Conservation (phyloP, 2,329 filamentous ascomycete genomes). For the Talaromyces sp. region DNA sequence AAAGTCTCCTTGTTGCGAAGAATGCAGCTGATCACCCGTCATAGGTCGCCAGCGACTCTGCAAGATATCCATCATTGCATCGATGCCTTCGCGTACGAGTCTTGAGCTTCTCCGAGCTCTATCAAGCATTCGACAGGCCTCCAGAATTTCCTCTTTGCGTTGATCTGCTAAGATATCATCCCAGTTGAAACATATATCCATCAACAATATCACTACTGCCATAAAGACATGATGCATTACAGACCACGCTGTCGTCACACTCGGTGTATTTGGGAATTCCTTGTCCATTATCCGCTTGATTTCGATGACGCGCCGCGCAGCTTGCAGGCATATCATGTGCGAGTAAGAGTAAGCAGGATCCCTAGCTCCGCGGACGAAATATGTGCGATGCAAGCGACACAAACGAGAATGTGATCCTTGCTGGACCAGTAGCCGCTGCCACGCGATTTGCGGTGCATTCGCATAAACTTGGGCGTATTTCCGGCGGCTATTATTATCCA, state of each 20-base stretch:
- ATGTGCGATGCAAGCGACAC: constrained; percentile 40
- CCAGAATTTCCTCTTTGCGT: constrained; percentile 35
- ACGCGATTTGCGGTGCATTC: constrained; percentile 29
- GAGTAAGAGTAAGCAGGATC: constrained; percentile 39
- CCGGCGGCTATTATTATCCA: constrained; percentile 30
- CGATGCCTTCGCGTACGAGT: constrained; percentile 32
- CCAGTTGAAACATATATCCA: constrained; percentile 42
- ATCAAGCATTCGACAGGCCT: constrained; percentile 38
- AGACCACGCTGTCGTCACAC: constrained; percentile 30
- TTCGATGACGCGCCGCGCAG: constrained; percentile 38
- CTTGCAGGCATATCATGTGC: constrained; percentile 35
- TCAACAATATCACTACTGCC: constrained; percentile 37
- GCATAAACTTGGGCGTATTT: constrained; percentile 29
- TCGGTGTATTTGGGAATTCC: constrained; percentile 25
- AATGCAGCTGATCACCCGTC: not conserved
- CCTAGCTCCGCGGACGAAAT: constrained; percentile 36
- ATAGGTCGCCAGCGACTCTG: constrained; percentile 29
- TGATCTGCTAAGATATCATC: constrained; percentile 35
- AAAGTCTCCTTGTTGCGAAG: not conserved
- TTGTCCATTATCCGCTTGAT: constrained; percentile 35
- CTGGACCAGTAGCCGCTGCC: constrained; percentile 36
- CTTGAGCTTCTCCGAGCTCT: constrained; percentile 33
- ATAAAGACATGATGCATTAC: constrained; percentile 42
- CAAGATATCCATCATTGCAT: constrained; percentile 37
- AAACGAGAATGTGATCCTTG: constrained; percentile 35